Evolutionary conservation across 2,329 filamentous ascomycete species (phyloP).

Genomic region (Emydomyces testavorans): DNA sequence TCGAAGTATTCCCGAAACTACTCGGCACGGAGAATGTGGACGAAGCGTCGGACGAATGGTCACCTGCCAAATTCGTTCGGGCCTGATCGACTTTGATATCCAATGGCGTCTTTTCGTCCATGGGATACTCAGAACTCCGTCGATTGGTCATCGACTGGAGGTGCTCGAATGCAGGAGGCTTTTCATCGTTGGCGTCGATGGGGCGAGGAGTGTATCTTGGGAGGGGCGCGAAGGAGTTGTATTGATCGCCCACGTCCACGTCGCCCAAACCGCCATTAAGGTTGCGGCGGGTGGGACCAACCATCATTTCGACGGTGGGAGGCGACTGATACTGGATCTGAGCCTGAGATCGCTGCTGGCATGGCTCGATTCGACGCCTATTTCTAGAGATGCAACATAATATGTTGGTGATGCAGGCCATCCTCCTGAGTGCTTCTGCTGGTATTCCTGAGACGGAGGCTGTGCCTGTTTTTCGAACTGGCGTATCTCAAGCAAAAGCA

Average conservation of each 20-base stretch:
- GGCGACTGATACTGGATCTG: conserved; percentile 9
- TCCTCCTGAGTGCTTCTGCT: conserved; percentile 2
- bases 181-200: conserved; percentile 28
- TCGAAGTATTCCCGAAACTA: conserved; percentile 36
- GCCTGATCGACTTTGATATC: conserved; percentile 18
- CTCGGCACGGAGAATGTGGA: conserved; percentile 34
- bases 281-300: conserved; percentile 1
- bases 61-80: conserved; percentile 16
- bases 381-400: conserved; percentile 11
- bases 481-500: background rate
- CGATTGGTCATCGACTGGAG: conserved; percentile 20
- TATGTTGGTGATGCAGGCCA: conserved; percentile 11
- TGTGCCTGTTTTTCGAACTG: background rate
- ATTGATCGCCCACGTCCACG: conserved; percentile 22
- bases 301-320: background rate
- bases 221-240: conserved; percentile 27
- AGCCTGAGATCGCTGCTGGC: background rate
- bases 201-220: conserved; percentile 34
- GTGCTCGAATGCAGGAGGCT: conserved; percentile 27
- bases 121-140: conserved; percentile 10
- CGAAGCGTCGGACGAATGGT: conserved; percentile 29
- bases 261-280: conserved; percentile 7
- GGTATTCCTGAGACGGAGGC: background rate
- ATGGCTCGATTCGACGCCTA: conserved; percentile 8
- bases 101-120: conserved; percentile 26